Conservation (phyloP, 164 flowering plant genomes). For the Kalanchoe fedtschenkoi region DNA sequence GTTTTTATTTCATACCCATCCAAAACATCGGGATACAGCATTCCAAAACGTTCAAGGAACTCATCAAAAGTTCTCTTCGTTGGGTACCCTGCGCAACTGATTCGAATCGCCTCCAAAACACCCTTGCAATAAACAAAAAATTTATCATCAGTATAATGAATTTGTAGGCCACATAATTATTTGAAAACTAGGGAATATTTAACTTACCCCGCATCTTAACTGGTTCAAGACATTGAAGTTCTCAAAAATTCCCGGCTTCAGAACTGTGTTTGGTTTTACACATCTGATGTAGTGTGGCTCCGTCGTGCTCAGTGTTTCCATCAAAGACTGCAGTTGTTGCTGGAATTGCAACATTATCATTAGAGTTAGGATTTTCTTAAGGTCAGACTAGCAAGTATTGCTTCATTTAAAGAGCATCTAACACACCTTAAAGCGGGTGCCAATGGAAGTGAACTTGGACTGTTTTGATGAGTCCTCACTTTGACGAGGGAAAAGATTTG, state of each 20-base stretch:
- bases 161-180: background rate
- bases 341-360: conserved; percentile 22
- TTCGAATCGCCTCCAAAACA: conserved; percentile 97
- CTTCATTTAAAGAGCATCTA: background rate
- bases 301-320: conserved; percentile 90
- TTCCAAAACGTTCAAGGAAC: conserved; percentile 88
- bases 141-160: background rate
- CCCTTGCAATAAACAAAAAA: conserved; percentile 35
- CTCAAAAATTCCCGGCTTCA: conserved; percentile 95
- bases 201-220: conserved; percentile 96
- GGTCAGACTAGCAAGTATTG: background rate
- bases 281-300: conserved; percentile 99
- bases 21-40: conserved; percentile 88
- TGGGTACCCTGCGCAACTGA: conserved; percentile 99
- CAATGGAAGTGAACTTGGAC: conserved; percentile 90
- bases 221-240: conserved; percentile 80
- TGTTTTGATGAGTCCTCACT: conserved; percentile 73
- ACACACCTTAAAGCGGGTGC: conserved; percentile 79
- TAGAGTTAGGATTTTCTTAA: background rate
- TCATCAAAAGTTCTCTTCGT: conserved; percentile 93
- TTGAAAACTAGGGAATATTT: background rate
- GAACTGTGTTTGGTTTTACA: conserved; percentile 93
- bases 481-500: conserved; percentile 60
- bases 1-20: conserved; percentile 31
- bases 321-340: conserved; percentile 95